Evolutionary conservation across 257 asterid genomes (phyloP).

Genomic region (Solanum tacnaense): DNA sequence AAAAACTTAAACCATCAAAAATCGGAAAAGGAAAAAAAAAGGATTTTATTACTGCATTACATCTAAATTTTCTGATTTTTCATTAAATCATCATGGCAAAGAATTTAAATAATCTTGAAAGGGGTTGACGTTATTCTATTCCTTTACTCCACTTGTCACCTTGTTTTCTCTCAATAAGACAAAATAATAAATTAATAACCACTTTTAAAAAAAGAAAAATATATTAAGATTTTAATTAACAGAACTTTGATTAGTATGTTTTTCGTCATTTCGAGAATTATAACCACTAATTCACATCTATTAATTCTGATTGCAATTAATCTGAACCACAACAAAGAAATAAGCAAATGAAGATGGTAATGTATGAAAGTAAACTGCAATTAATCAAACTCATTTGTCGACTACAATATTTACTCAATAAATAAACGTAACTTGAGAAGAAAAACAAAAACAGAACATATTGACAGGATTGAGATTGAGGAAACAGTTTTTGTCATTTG

Average conservation of each 20-base stretch:
- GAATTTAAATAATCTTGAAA: too few species aligned
- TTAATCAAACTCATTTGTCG: neutral
- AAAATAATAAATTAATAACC: too few species aligned
- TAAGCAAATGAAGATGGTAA: neutral
- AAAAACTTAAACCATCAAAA: too few species aligned
- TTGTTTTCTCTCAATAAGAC: too few species aligned
- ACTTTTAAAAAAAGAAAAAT: too few species aligned
- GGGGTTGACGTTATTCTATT: too few species aligned
- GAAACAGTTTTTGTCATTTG: neutral
- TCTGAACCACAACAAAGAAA: neutral
- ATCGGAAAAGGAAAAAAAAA: too few species aligned
- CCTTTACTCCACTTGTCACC: too few species aligned
- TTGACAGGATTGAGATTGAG: neutral
- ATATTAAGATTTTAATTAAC: too few species aligned
- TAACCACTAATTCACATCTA: neutral
- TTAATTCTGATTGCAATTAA: neutral
- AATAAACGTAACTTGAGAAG: neutral
- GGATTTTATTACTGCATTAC: neutral
- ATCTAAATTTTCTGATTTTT: neutral
- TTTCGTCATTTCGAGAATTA: neutral
- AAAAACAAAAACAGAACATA: neutral
- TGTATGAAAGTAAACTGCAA: neutral
- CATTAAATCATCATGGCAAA: too few species aligned
- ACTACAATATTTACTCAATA: neutral
- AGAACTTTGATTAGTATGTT: too few species aligned